phyloP scores from a whole-genome alignment of 2,329 filamentous ascomycete species.

The Monosporascus sp. region DNA sequence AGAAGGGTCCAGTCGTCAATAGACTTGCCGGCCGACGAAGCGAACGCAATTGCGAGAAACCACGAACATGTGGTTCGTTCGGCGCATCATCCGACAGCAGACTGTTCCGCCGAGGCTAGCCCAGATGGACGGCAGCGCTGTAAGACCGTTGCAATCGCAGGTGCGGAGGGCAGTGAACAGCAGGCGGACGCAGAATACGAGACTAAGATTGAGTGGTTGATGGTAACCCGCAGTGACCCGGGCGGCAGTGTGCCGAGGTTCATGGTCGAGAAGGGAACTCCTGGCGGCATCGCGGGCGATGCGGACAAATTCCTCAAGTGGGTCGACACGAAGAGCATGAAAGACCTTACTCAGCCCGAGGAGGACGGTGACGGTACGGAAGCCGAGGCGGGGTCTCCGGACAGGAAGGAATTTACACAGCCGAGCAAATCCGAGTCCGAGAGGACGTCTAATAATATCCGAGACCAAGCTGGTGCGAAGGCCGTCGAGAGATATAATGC shows the following conservation, averaged over 20 bases:
- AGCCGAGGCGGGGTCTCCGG: conserved; percentile 17
- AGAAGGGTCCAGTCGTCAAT: conserved; percentile 40
- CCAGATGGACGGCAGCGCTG: conserved; percentile 29
- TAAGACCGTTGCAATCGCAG: conserved; percentile 19
- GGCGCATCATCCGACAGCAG: conserved; percentile 23
- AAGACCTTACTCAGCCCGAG: conserved; percentile 26
- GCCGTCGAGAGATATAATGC: conserved; percentile 4
- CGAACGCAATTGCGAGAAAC: conserved; percentile 20
- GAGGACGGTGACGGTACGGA: conserved; percentile 12
- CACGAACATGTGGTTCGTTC: conserved; percentile 41
- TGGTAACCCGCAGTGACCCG: conserved; percentile 85
- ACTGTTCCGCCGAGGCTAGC: conserved; percentile 14
- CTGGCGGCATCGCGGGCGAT: conserved; percentile 72
- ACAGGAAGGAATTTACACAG: conserved; percentile 20
- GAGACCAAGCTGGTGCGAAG: conserved; percentile 9
- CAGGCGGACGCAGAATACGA: conserved; percentile 27
- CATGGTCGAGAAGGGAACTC: conserved; percentile 86
- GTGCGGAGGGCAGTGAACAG: conserved; percentile 19
- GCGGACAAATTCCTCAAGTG: conserved; percentile 79
- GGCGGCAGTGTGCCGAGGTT: conserved; percentile 84
- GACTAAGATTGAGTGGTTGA: conserved; percentile 75
- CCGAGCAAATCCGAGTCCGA: not conserved
- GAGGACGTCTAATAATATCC: conserved; percentile 9
- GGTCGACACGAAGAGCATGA: conserved; percentile 41
- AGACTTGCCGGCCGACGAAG: conserved; percentile 32